Conservation (phyloP, 108 stramenopile species). For the Schizochytrium sp. region DNA sequence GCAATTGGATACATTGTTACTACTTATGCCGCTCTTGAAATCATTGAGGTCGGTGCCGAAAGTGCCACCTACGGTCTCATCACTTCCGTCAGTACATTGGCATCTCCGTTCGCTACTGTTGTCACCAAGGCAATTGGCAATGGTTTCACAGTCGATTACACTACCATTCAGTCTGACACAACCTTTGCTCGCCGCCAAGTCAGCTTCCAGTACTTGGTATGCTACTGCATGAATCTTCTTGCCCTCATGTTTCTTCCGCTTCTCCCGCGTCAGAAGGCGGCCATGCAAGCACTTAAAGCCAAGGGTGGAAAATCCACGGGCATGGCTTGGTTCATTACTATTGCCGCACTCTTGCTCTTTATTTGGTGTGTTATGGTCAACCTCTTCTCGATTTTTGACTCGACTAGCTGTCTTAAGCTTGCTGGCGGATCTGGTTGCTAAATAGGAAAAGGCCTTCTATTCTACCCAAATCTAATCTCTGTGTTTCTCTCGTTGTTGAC, state of each 20-base stretch:
- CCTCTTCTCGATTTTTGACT: not conserved
- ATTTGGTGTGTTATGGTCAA: conserved; percentile 4
- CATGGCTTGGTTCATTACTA: not conserved
- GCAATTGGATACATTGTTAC: conserved; percentile 29
- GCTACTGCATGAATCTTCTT: not conserved
- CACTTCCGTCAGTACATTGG: not conserved
- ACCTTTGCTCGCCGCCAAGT: not conserved
- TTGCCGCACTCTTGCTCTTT: not conserved
- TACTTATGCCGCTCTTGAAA: not conserved
- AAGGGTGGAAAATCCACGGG: not conserved
- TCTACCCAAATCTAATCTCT: too few species aligned
- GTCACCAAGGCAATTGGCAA: not conserved
- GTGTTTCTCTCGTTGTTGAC: too few species aligned
- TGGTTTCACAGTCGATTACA: not conserved
- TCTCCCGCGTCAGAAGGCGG: not conserved
- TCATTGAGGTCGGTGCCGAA: not conserved
- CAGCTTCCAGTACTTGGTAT: not conserved
- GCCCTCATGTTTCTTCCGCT: not conserved
- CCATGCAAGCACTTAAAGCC: not conserved
- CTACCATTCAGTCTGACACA: conserved; percentile 4
- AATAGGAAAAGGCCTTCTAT: not conserved
- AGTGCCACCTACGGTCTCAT: not conserved
- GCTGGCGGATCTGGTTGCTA: not conserved
- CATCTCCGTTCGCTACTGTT: conserved; percentile 1
- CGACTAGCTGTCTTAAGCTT: not conserved